phyloP scores from a whole-genome alignment of 2,329 filamentous ascomycete genomes.

The Xylaria sp. region DNA sequence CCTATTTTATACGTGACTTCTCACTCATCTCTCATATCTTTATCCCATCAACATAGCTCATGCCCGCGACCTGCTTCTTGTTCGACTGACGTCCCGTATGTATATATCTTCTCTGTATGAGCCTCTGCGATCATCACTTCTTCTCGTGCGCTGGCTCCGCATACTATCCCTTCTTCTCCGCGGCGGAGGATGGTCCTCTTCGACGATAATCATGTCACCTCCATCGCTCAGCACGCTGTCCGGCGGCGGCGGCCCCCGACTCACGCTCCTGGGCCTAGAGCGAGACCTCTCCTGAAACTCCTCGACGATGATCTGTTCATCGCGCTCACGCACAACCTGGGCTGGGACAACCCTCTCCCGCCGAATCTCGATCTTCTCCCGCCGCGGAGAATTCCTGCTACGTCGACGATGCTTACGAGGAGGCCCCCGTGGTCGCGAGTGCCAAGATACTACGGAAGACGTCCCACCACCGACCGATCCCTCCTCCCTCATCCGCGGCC shows the following conservation, averaged over 20 bases:
- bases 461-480: constrained; percentile 46
- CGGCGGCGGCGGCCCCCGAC: constrained; percentile 38
- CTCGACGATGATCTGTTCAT: constrained; percentile 49
- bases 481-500: constrained; percentile 45
- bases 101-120: constrained; percentile 48
- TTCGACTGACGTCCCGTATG: constrained; percentile 47
- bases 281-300: constrained; percentile 36
- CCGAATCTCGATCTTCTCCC: constrained; percentile 47
- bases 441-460: constrained; percentile 47
- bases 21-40: background rate
- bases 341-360: constrained; percentile 35
- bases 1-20: constrained; percentile 8
- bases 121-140: constrained; percentile 44
- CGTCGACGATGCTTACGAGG: constrained; percentile 28
- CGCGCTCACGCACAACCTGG: constrained; percentile 29
- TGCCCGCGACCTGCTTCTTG: constrained; percentile 48
- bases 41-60: constrained; percentile 28
- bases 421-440: constrained; percentile 40
- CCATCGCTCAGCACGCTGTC: constrained; percentile 42
- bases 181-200: constrained; percentile 50
- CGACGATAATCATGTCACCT: constrained; percentile 53
- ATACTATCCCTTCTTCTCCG: constrained; percentile 44
- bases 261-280: constrained; percentile 18
- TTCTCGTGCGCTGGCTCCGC: constrained; percentile 38
- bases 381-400: constrained; percentile 32